Evolutionary conservation across 305 asterid species (phyloP).

Genomic region (Fraxinus paxiana): DNA sequence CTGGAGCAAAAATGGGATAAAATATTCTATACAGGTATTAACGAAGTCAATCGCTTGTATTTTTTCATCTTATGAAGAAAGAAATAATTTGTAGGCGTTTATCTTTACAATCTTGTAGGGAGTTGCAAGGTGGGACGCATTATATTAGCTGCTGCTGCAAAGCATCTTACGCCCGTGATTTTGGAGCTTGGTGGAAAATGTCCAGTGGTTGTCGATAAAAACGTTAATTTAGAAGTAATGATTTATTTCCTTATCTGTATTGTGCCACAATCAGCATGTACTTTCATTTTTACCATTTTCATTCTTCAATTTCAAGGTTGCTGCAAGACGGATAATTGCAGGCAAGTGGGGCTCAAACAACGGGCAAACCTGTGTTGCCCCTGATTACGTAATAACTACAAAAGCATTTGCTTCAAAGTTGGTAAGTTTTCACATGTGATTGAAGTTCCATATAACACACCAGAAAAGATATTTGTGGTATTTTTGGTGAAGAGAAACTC

Average conservation of each 20-base stretch:
- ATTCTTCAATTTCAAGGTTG: constrained; percentile 45
- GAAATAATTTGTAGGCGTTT: neutral
- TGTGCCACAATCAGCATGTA: neutral
- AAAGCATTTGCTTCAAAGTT: constrained; percentile 55
- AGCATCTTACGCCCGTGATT: constrained; percentile 75
- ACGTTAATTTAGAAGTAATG: constrained; percentile 31
- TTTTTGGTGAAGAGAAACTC: neutral
- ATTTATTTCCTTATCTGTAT: neutral
- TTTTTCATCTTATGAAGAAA: neutral
- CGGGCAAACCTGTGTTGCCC: constrained; percentile 87
- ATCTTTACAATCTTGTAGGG: constrained; percentile 34
- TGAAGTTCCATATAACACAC: constrained; percentile 9
- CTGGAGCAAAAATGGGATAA: constrained; percentile 82
- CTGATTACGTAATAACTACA: constrained; percentile 77
- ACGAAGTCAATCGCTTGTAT: neutral
- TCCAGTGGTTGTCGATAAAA: constrained; percentile 61
- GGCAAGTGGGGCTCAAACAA: constrained; percentile 95
- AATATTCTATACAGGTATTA: constrained; percentile 56
- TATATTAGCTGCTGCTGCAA: constrained; percentile 74
- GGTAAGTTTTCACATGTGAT: constrained; percentile 38
- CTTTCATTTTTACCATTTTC: neutral
- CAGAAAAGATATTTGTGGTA: neutral
- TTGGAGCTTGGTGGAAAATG: constrained; percentile 90
- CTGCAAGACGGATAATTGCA: constrained; percentile 65
- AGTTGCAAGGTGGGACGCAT: constrained; percentile 65